Evolutionary conservation across 208 protist species (phyloP).

Genomic region (Trypanosoma grayi): DNA sequence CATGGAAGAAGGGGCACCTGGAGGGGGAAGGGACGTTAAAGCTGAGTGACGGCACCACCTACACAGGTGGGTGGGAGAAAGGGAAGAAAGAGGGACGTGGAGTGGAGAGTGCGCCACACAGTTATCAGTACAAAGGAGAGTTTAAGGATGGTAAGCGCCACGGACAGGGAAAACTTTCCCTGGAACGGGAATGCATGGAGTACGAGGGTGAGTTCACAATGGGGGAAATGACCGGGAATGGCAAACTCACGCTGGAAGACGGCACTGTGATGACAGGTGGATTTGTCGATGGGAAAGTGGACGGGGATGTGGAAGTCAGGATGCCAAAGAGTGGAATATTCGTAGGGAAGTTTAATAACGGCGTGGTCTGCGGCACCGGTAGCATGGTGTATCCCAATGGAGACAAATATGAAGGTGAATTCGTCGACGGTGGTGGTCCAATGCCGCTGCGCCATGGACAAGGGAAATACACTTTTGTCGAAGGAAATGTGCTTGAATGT

Average conservation of each 20-base stretch:
- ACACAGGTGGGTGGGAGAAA: slow-evolving; percentile 58
- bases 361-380: slow-evolving; percentile 28
- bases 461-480: slow-evolving; percentile 67
- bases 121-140: slow-evolving; percentile 55
- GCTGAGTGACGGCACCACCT: slow-evolving; percentile 19
- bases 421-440: slow-evolving; percentile 28
- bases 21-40: slow-evolving; percentile 56
- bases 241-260: slow-evolving; percentile 46
- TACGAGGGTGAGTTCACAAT: slow-evolving; percentile 51
- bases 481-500: slow-evolving; percentile 68
- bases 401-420: slow-evolving; percentile 60
- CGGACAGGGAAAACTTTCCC: slow-evolving; percentile 45
- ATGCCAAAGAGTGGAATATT: slow-evolving; percentile 24
- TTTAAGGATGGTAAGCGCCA: slow-evolving; percentile 48
- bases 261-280: slow-evolving; percentile 65
- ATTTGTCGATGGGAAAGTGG: slow-evolving; percentile 50
- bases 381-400: slow-evolving; percentile 64
- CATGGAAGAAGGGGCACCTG: slow-evolving; percentile 49
- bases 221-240: slow-evolving; percentile 36
- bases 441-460: slow-evolving; percentile 64
- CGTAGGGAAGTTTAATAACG: slow-evolving; percentile 46
- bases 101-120: slow-evolving; percentile 18
- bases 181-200: slow-evolving; percentile 15
- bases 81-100: slow-evolving; percentile 53
- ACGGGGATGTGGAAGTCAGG: slow-evolving; percentile 36